Base-by-base conservation (phyloP, 306 rosid genomes). In the Cucumis hystrix region DNA sequence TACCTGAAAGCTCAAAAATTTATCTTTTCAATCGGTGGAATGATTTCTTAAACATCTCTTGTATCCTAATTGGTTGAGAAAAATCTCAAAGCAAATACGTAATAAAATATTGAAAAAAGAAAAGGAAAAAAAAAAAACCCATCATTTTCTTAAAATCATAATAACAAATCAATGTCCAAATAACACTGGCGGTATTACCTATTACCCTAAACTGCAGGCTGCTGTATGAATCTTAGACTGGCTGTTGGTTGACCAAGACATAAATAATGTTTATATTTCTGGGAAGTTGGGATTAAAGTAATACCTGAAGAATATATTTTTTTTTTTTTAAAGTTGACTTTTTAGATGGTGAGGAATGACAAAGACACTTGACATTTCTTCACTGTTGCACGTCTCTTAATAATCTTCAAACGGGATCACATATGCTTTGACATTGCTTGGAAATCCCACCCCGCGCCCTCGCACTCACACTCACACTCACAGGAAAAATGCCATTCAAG, bases 191-290 rank as follows among this genome's bases (percentile, higher is more conserved):
- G 67, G 39, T 47, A 47, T 47, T 13, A 47, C 6, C 54, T 15
- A 62, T 16, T 64, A 64, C 51, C 11, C n/a, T 37, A 66, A 66
- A 35, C 41, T 14, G 30, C 63, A 75, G 79, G 65, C 65, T 57
- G 79, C 65, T 16, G 10, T 58, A 18, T 21, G 52, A 75, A 58
- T 60, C 39, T 40, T 56, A 40, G 63, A 52, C 54, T 30, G 56
- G 70, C 39, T 79, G 10, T 7, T 33, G 45, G 77, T 79, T 58
- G 82, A 76, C 79, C 21, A 55, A 16, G 37, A 20, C 41, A 54
- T 49, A 20, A 49, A 79, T 18, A 72, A 64, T 18, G 55, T 62
- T 65, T 76, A 16, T 70, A 73, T 25, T 59, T 39, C 13, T n/a
- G 68, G 70, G 10, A 57, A 56, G 23, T 47, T 45, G 76, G 59